Evolutionary conservation across 2,329 filamentous ascomycete genomes (phyloP).

Genomic region (Rutstroemia sp.): DNA sequence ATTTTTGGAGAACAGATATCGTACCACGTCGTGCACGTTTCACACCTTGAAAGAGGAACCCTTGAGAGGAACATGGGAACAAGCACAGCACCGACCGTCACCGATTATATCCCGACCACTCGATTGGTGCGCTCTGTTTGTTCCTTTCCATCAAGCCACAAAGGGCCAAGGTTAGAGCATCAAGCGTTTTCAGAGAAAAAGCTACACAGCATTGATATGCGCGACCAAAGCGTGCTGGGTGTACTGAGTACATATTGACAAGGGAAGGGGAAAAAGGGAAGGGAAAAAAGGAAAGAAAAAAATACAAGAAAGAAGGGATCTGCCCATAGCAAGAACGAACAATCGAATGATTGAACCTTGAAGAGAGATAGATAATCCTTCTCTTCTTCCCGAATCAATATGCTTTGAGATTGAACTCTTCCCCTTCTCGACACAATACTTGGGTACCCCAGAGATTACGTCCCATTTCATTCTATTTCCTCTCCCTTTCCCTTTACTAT

Average conservation of each 20-base stretch:
- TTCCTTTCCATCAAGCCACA: neutral
- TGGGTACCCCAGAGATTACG: neutral
- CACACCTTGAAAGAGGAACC: no score
- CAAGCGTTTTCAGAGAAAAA: neutral
- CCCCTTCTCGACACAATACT: neutral
- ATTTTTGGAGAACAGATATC: no score
- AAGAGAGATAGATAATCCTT: neutral
- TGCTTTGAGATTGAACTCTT: neutral
- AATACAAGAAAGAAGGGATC: neutral
- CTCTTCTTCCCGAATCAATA: neutral
- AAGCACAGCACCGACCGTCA: neutral
- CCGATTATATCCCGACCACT: neutral
- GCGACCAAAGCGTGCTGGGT: neutral
- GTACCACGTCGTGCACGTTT: no score
- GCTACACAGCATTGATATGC: neutral
- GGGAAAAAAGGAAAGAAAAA: neutral
- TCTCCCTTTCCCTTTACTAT: neutral
- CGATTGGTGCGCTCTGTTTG: neutral
- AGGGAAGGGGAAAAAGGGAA: neutral
- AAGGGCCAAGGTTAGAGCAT: neutral
- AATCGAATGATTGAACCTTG: neutral
- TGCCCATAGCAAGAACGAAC: neutral
- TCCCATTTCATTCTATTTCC: neutral
- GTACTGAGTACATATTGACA: neutral
- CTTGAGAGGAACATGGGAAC: no score